Evolutionary conservation across 2,329 filamentous ascomycete species (phyloP), one percentile per base, ranked within the genome.

Genomic region (Celoporthe dispersa): DNA sequence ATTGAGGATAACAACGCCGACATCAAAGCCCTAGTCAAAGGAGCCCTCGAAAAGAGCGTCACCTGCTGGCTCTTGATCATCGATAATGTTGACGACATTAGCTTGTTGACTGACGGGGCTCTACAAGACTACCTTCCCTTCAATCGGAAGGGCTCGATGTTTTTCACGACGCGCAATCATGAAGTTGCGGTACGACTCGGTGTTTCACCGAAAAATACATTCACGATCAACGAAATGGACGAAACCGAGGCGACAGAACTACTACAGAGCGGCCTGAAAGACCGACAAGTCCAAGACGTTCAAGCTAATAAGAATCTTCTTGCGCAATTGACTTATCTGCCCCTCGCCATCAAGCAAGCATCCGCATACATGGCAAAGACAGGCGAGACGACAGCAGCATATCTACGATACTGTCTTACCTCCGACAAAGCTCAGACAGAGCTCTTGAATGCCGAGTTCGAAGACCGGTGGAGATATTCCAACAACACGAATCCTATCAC

Each of bases 311-410:
- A 22, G 22, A 16, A 57, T 25, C 14, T 73, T 73, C 66, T 73
- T 80, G 73, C 73, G 31, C 16, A 63, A 16, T 74, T 81, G 0
- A 69, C 72, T 2, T 64, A 77, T 59, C 71, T 82, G 8, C 80
- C 80, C 0, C 73, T 82, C 1, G 80, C 80, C 2, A 78, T 82
- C 57, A 75, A 68, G 48, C 79, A 81, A 64, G 80, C 80, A 28
- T 75, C 77, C 2, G 75, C 77, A 11, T 83, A 77, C 66, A 79
- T 84, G 67, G 76, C 76, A 64, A 73, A 72, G 28, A 80, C 53
- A 2, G 35, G 60, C 2, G 75, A 76, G 1, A 68, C 77, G 1
- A 73, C 73, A 1, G n/a, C 67, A 0, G 63, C 68, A 31, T 81
- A 81, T 64, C 70, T 81, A 0, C 19, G 70, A 0, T 68, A 74